These are phyloP conservation scores for Acorus gramineus DNA, from an alignment of 106 monocot genomes.

Conservation along the genomic window DNA sequence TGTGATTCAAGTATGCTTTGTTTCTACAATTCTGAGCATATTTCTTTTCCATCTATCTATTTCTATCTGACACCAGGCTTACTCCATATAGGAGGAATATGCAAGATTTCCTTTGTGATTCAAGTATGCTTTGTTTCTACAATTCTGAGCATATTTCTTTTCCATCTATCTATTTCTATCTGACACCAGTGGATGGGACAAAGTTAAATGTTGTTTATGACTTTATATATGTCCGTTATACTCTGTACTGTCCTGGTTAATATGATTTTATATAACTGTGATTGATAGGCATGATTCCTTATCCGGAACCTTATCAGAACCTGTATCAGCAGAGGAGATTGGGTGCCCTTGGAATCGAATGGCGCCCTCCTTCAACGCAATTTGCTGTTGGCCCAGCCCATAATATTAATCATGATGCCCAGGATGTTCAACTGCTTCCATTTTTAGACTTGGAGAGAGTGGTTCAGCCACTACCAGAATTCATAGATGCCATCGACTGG, in stretches of 20 bases:
- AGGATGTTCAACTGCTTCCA: constrained; percentile 58
- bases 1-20: constrained; percentile 74
- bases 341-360: constrained; percentile 74
- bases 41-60: too few relatives aligned
- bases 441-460: constrained; percentile 66
- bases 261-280: neutral
- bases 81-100: constrained; percentile 84
- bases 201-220: too few relatives aligned
- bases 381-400: constrained; percentile 78
- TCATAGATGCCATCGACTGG: constrained; percentile 81
- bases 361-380: constrained; percentile 77
- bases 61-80: too few relatives aligned
- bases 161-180: too few relatives aligned
- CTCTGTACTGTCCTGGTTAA: neutral
- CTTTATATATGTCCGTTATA: too few relatives aligned
- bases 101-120: constrained; percentile 94
- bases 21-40: too few relatives aligned
- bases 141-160: too few relatives aligned
- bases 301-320: constrained; percentile 89
- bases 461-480: constrained; percentile 70
- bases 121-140: constrained; percentile 29
- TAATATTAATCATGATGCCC: constrained; percentile 35
- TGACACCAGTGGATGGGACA: too few relatives aligned
- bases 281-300: constrained; percentile 84
- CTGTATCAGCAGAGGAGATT: constrained; percentile 76